These are phyloP conservation scores for Xerocomus potaroensis DNA, from an alignment of 768 basidiomycete genomes.

Conservation along the genomic window DNA sequence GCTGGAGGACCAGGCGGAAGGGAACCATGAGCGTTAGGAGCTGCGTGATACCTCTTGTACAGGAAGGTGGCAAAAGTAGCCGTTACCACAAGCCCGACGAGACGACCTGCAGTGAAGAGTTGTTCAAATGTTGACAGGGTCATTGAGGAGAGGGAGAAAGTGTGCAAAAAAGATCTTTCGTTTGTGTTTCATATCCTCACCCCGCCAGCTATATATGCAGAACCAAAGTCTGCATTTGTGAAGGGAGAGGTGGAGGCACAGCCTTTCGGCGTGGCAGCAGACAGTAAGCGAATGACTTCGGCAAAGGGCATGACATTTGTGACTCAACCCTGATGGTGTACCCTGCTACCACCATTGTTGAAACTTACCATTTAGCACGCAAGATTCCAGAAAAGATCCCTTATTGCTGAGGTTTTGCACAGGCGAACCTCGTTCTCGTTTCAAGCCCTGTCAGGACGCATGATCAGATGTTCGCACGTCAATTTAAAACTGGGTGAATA, in stretches of 20 bases:
- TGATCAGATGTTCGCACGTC: too few relatives aligned
- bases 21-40: slow-evolving; percentile 3
- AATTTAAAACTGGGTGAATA: too few relatives aligned
- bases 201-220: neutral
- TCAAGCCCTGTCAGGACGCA: too few relatives aligned
- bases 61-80: neutral
- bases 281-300: neutral
- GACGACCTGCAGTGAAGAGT: neutral
- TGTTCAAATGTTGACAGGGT: neutral
- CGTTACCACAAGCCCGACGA: slow-evolving; percentile 2
- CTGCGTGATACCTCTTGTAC: neutral
- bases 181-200: neutral
- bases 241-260: too few relatives aligned
- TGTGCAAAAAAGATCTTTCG: neutral
- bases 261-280: too few relatives aligned
- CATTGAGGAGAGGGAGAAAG: neutral
- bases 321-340: neutral
- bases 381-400: too few relatives aligned
- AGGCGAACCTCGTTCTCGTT: too few relatives aligned
- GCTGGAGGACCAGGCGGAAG: slow-evolving; percentile 27
- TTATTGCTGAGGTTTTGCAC: too few relatives aligned
- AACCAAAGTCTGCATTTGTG: neutral
- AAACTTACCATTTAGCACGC: neutral
- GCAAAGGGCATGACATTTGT: neutral
- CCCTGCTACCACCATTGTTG: neutral